These are phyloP conservation scores for Nyssa sinensis DNA, from an alignment of 148 eudicot species.

Conservation along the genomic window DNA sequence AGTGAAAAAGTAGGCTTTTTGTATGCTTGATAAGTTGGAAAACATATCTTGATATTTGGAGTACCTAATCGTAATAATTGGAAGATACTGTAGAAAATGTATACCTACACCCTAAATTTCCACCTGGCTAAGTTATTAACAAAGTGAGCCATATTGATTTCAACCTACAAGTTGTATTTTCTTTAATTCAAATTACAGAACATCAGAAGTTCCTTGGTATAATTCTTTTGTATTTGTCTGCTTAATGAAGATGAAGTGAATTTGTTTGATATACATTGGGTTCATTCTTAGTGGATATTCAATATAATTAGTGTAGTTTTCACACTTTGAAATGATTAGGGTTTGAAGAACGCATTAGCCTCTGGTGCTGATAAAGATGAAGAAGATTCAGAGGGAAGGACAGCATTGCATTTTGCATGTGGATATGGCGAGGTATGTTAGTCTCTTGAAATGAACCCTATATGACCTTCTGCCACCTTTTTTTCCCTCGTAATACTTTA, in stretches of 20 bases:
- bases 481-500: not conserved
- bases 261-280: not conserved
- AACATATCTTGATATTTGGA: not conserved
- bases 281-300: not conserved
- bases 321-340: conserved; percentile 33
- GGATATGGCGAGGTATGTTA: conserved; percentile 96
- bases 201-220: not conserved
- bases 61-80: not conserved
- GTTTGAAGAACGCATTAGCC: conserved; percentile 71
- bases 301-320: not conserved
- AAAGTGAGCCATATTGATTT: too few species aligned
- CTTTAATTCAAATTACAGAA: not conserved
- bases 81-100: not conserved
- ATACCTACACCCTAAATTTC: too few species aligned
- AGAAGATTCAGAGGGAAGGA: conserved; percentile 96
- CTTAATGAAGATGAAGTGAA: conserved; percentile 1
- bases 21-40: not conserved
- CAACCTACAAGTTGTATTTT: not conserved
- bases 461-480: not conserved
- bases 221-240: not conserved
- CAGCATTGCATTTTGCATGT: conserved; percentile 97
- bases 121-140: not conserved
- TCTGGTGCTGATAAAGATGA: conserved; percentile 88
- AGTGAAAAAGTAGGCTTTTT: too few species aligned
- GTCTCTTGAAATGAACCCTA: conserved; percentile 7